Percentiles rank a stretch among this genome's conserved stretches.
These are phyloP conservation scores for Xylaria sp. DNA, from an alignment of 2,329 filamentous ascomycete genomes.

Conservation along the genomic window DNA sequence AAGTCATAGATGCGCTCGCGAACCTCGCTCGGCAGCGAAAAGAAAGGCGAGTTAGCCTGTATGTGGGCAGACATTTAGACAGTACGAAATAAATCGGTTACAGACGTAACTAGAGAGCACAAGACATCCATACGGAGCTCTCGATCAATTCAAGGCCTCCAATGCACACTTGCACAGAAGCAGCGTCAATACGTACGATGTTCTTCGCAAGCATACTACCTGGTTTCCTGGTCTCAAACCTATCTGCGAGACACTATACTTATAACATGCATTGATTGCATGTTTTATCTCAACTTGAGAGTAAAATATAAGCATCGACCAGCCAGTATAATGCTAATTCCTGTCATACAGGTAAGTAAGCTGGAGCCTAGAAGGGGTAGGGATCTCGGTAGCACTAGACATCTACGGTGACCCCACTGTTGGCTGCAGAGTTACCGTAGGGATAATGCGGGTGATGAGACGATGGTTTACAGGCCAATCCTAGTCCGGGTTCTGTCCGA, in stretches of 20 bases:
- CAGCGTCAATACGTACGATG: neutral
- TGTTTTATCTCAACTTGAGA: no score
- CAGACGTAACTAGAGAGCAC: no score
- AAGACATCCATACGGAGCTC: no score
- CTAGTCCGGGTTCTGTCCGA: no score
- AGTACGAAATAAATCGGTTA: neutral
- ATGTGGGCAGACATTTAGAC: neutral
- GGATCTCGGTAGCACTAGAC: no score
- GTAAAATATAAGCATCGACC: neutral
- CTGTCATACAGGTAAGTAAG: neutral
- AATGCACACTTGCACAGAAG: neutral
- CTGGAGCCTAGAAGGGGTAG: neutral
- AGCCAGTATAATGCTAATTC: neutral
- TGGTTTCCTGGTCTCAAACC: neutral
- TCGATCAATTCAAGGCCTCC: neutral
- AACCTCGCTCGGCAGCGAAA: slow-evolving; percentile 41
- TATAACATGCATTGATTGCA: no score
- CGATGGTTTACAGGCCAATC: neutral
- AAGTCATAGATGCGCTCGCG: slow-evolving; percentile 45
- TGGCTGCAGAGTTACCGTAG: neutral
- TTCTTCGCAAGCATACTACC: neutral
- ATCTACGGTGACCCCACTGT: neutral
- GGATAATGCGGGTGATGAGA: neutral
- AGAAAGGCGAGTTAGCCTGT: slow-evolving; percentile 34
- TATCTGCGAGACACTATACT: neutral